These are phyloP conservation scores for Candida sanyaensis DNA, from an alignment of 1,139 yeast species.

Conservation along the genomic window DNA sequence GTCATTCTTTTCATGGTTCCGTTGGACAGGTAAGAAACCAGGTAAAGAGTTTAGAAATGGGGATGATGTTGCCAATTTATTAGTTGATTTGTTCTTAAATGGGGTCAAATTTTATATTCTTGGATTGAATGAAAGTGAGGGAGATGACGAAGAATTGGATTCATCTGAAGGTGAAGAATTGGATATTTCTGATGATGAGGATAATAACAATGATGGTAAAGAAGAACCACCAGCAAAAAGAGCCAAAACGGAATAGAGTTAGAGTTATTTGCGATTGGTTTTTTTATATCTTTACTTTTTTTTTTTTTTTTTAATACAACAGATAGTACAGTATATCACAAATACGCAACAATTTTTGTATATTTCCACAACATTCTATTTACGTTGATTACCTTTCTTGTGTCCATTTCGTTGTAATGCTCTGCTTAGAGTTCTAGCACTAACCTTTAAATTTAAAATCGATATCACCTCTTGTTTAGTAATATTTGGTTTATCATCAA, in stretches of 20 bases:
- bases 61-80: conserved; percentile 63
- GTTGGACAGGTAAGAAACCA: conserved; percentile 73
- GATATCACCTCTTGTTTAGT: conserved; percentile 4
- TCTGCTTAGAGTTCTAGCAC: conserved; percentile 4
- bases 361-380: background rate
- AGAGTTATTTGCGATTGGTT: background rate
- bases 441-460: conserved; percentile 3
- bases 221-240: conserved; percentile 17
- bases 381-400: background rate
- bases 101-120: conserved; percentile 74
- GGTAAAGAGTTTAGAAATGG: conserved; percentile 76
- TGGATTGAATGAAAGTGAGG: conserved; percentile 62
- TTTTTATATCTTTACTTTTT: too few species aligned
- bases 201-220: conserved; percentile 21
- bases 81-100: conserved; percentile 66
- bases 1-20: conserved; percentile 72
- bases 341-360: too few species aligned
- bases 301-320: too few species aligned
- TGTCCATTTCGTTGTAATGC: conserved; percentile 3
- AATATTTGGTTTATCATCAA: background rate
- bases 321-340: too few species aligned
- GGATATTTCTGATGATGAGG: conserved; percentile 54
- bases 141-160: conserved; percentile 49
- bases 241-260: background rate
- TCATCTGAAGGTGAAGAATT: conserved; percentile 57